Evolutionary conservation across 441 rosid genomes (phyloP).

Genomic region (Erodium texanum): DNA sequence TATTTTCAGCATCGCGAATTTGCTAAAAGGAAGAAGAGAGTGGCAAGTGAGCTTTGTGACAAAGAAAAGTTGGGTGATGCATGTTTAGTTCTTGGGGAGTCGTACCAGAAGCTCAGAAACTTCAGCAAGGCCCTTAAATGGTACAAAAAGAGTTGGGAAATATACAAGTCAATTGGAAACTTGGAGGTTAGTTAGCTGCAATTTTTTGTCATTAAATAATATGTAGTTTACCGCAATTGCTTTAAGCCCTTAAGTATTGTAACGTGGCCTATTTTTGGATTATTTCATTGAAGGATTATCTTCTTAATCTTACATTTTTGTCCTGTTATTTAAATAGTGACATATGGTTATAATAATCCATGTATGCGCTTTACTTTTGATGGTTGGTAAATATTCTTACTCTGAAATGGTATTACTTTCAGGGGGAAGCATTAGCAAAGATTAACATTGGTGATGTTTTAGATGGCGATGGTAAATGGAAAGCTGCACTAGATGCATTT

Average conservation of each 20-base stretch:
- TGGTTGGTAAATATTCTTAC: slow-evolving; percentile 15
- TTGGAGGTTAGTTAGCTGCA: slow-evolving; percentile 58
- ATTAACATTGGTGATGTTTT: slow-evolving; percentile 68
- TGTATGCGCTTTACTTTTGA: too few relatives aligned
- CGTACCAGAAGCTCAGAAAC: slow-evolving; percentile 74
- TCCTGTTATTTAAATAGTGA: slow-evolving; percentile 11
- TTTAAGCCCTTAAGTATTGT: background rate
- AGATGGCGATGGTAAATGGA: slow-evolving; percentile 71
- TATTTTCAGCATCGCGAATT: slow-evolving; percentile 62
- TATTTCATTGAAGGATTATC: background rate
- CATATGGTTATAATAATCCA: too few relatives aligned
- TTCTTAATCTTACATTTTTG: slow-evolving; percentile 7
- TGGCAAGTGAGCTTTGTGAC: slow-evolving; percentile 64
- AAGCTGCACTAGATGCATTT: slow-evolving; percentile 62
- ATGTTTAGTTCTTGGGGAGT: slow-evolving; percentile 69
- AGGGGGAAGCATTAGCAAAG: slow-evolving; percentile 93
- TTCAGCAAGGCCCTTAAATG: slow-evolving; percentile 77
- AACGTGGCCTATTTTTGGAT: background rate
- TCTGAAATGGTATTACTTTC: slow-evolving; percentile 23
- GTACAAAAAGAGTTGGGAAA: slow-evolving; percentile 59
- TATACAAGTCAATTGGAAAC: slow-evolving; percentile 57
- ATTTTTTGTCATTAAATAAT: background rate
- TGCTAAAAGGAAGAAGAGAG: slow-evolving; percentile 70
- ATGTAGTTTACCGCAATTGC: background rate
- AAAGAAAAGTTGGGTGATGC: slow-evolving; percentile 80